Base-by-base conservation (phyloP, 169 alveolate species). In the Sarcocystis neurona region DNA sequence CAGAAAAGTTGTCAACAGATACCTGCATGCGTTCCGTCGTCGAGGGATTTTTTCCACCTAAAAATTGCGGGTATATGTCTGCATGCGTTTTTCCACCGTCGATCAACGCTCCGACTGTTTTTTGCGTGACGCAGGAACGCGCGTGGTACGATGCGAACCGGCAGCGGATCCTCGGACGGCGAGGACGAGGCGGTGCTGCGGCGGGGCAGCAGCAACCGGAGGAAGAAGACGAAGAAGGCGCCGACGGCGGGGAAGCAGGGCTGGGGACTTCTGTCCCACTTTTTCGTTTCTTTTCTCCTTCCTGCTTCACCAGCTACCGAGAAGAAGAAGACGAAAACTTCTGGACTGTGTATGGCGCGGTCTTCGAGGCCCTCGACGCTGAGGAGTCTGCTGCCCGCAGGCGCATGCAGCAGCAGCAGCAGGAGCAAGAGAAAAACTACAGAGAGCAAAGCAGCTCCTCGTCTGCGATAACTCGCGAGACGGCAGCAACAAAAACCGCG, bases 121-220 rank as follows among this genome's bases (percentile, higher is more conserved):
- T 70, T 44, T 70, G 75, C 75, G 10, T 32, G 15, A 5, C 27
- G 50, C 91, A 87, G 79, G 91, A 87, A 56, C 66, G 91, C 6
- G 79, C 91, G 46, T 87, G 91, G 91, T 87, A 87, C 68, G 91
- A 87, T 56, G 47, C 85, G 37, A 87, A 87, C 74, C 46, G 84
- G 37, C 58, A 46, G 20, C 46, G 39, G 34, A 87, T 87, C 20
- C 74, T 87, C 53, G 41, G 60, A 6, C 50, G 72, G 1, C 74
- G 74, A 39, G 41, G 60, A 6, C 50, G 72, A 0, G 85, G 77
- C 32, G 68, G 39, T 12, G 89, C 53, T 23, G n/a, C n/a, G n/a
- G n/a, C n/a, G n/a, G n/a, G n/a, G n/a, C n/a, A n/a, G n/a, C n/a
- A n/a, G n/a, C n/a, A n/a, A n/a, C n/a, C n/a, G n/a, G n/a, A n/a